Conservation (phyloP, 805 yeast species). For the Lipomyces kockii region DNA sequence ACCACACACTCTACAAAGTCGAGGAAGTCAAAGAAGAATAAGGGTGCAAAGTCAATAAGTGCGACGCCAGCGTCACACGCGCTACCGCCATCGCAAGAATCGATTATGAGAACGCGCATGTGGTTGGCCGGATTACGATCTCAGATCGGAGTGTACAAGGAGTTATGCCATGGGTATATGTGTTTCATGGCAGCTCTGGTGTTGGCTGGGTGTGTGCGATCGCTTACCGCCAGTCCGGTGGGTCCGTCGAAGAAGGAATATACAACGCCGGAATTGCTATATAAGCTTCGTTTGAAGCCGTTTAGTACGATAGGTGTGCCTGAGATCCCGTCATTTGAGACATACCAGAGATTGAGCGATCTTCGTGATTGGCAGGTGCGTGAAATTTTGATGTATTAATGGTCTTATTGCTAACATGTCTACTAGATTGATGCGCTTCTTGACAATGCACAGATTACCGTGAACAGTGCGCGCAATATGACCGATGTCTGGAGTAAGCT, state of each 20-base stretch:
- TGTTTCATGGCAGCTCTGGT: conserved; percentile 27
- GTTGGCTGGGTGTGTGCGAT: conserved; percentile 12
- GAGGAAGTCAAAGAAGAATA: conserved; percentile 4
- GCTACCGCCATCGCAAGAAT: conserved; percentile 3
- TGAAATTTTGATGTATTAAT: not conserved
- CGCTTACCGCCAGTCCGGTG: not conserved
- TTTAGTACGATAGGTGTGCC: conserved; percentile 83
- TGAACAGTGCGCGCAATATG: conserved; percentile 7
- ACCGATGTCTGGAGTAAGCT: conserved; percentile 11
- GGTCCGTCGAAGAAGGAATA: conserved; percentile 4
- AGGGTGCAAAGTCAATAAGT: not conserved
- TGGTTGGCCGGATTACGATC: conserved; percentile 36
- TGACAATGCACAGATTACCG: conserved; percentile 8
- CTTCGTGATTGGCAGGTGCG: conserved; percentile 14
- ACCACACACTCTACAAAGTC: not conserved
- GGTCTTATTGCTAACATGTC: not conserved
- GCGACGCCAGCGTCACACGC: conserved; percentile 37
- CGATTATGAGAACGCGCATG: not conserved
- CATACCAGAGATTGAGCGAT: conserved; percentile 37
- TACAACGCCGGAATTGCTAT: conserved; percentile 46
- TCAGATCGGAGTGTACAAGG: conserved; percentile 10
- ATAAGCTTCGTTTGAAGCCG: conserved; percentile 72
- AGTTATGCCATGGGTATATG: conserved; percentile 20
- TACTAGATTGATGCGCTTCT: conserved; percentile 14
- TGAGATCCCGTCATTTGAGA: conserved; percentile 57